These are phyloP conservation scores for Trichomonascus vanleenenianus DNA, from an alignment of 805 yeast species.

Conservation along the genomic window DNA sequence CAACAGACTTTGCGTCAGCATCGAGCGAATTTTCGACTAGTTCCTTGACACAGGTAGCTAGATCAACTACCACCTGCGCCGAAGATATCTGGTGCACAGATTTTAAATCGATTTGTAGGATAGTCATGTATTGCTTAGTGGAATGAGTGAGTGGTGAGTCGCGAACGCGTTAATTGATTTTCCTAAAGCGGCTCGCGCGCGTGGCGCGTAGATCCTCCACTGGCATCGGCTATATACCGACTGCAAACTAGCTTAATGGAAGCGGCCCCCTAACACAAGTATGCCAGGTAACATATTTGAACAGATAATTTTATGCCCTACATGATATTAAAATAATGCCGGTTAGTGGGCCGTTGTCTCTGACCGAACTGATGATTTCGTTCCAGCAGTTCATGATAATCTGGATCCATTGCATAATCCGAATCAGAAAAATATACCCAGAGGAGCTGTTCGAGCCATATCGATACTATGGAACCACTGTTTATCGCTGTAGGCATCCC, in stretches of 20 bases:
- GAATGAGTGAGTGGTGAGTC: too few relatives aligned
- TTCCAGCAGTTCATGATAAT: slow-evolving; percentile 44
- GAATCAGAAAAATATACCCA: slow-evolving; percentile 47
- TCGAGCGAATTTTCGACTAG: slow-evolving; percentile 82
- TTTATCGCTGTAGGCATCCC: slow-evolving; percentile 40
- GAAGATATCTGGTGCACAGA: slow-evolving; percentile 79
- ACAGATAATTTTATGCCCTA: too few relatives aligned
- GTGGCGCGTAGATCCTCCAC: background rate
- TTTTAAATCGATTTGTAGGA: slow-evolving; percentile 33
- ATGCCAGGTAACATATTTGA: too few relatives aligned
- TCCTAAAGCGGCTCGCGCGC: background rate
- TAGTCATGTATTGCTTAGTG: too few relatives aligned
- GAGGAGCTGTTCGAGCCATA: slow-evolving; percentile 37
- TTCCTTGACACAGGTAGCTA: slow-evolving; percentile 75
- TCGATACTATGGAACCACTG: slow-evolving; percentile 37
- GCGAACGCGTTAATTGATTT: background rate
- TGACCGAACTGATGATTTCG: slow-evolving; percentile 19
- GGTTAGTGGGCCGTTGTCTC: too few relatives aligned
- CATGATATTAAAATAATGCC: too few relatives aligned
- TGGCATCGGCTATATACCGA: too few relatives aligned
- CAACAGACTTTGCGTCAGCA: slow-evolving; percentile 62
- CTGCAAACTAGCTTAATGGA: too few relatives aligned
- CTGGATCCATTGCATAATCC: slow-evolving; percentile 48
- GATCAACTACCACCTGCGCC: slow-evolving; percentile 84
- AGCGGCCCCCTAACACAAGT: too few relatives aligned